phyloP scores from a whole-genome alignment of 352 stramenopile genomes.

The Pythium myriotylum region DNA sequence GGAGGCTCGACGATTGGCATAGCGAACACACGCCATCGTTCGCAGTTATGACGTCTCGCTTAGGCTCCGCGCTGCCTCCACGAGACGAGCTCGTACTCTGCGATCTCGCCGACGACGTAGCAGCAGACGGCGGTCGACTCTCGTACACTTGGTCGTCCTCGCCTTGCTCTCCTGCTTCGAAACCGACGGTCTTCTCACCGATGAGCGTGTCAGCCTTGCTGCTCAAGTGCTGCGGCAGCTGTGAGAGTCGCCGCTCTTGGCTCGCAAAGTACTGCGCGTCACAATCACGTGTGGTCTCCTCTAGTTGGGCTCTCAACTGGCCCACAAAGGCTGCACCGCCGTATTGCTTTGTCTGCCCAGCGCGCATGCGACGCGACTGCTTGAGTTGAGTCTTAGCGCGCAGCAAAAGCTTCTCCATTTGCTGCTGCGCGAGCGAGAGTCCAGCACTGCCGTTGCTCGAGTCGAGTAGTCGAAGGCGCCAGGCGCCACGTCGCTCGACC shows the following conservation, averaged over 20 bases:
- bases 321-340: conserved; percentile 51
- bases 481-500: conserved; percentile 66
- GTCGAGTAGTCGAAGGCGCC: conserved; percentile 69
- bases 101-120: background rate
- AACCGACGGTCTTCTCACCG: no score
- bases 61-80: conserved; percentile 1
- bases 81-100: conserved; percentile 7
- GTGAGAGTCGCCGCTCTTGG: conserved; percentile 44
- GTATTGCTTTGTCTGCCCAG: conserved; percentile 54
- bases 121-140: conserved; percentile 23
- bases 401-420: conserved; percentile 79
- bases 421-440: conserved; percentile 71
- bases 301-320: conserved; percentile 56
- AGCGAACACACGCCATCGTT: conserved; percentile 31
- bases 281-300: conserved; percentile 45
- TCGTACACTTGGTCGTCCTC: conserved; percentile 10
- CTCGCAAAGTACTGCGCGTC: conserved; percentile 43
- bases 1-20: conserved; percentile 59
- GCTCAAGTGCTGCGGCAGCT: conserved; percentile 46
- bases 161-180: no score
- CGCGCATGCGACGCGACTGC: conserved; percentile 71
- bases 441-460: conserved; percentile 66
- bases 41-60: background rate
- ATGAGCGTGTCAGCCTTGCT: conserved; percentile 34
- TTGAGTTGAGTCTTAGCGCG: conserved; percentile 78